A percentile compares a stretch with the other conserved stretches of the same genome.
These are phyloP conservation scores for Phascolomyces articulosus DNA, from an alignment of 371 early-diverging fungal genomes.

Conservation along the genomic window DNA sequence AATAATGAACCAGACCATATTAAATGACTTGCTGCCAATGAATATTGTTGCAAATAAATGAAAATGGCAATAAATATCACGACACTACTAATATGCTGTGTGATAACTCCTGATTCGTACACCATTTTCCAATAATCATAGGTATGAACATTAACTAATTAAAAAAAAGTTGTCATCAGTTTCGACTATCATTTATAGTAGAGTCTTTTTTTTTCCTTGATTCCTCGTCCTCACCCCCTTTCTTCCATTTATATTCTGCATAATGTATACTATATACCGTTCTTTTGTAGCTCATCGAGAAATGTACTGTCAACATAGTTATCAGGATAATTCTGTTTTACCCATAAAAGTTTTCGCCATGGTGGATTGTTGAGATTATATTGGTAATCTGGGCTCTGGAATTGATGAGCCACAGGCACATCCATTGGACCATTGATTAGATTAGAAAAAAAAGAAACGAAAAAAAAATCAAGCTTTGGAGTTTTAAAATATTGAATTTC, in stretches of 20 bases:
- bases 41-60: conserved; percentile 64
- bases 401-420: conserved; percentile 17
- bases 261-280: conserved; percentile 57
- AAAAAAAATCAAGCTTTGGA: background rate
- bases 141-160: conserved; percentile 66
- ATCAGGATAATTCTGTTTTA: conserved; percentile 89
- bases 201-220: too few species aligned
- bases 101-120: conserved; percentile 75
- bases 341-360: conserved; percentile 89
- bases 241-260: background rate
- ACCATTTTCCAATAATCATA: conserved; percentile 80
- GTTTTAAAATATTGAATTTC: too few species aligned
- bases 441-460: background rate
- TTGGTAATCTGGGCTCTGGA: conserved; percentile 26
- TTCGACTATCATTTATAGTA: background rate
- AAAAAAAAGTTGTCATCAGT: too few species aligned
- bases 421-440: conserved; percentile 9
- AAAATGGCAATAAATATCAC: conserved; percentile 89
- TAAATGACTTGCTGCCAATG: conserved; percentile 60
- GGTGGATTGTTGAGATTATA: conserved; percentile 43
- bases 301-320: conserved; percentile 92
- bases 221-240: too few species aligned
- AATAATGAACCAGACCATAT: conserved; percentile 62
- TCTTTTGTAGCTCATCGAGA: conserved; percentile 85
- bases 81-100: conserved; percentile 84